Conservation (phyloP, 75 land plant genomes). For the Picea glauca region DNA sequence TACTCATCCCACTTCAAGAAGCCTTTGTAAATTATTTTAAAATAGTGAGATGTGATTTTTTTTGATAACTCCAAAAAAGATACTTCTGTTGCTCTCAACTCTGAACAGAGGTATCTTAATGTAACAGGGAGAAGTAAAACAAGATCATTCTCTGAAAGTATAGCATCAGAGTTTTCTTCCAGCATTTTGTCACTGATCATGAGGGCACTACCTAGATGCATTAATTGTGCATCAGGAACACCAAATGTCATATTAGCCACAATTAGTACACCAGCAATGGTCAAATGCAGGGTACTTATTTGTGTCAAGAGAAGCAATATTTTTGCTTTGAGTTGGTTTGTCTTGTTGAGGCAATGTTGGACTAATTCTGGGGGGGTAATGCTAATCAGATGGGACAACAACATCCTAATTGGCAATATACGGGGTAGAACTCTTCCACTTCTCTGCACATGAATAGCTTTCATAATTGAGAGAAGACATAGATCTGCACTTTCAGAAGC, state of each 20-base stretch:
- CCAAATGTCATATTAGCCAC: slow-evolving; percentile 8
- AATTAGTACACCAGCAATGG: slow-evolving; percentile 51
- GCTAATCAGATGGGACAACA: slow-evolving; percentile 24
- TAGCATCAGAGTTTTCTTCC: slow-evolving; percentile 7
- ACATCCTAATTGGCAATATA: slow-evolving; percentile 22
- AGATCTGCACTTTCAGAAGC: slow-evolving; percentile 35
- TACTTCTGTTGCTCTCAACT: slow-evolving; percentile 16
- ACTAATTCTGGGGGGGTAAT: slow-evolving; percentile 54
- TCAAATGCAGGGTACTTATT: slow-evolving; percentile 50
- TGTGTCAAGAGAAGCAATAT: slow-evolving; percentile 48
- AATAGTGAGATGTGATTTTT: slow-evolving; percentile 30
- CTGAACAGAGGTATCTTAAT: slow-evolving; percentile 31
- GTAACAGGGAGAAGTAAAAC: slow-evolving; percentile 66
- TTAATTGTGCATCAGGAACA: not conserved
- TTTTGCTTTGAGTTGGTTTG: slow-evolving; percentile 43
- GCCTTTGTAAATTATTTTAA: slow-evolving; percentile 31
- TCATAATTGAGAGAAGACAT: slow-evolving; percentile 56
- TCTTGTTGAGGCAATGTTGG: slow-evolving; percentile 34
- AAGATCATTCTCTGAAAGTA: slow-evolving; percentile 36
- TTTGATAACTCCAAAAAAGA: slow-evolving; percentile 1
- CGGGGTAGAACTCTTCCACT: not conserved
- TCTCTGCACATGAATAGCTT: slow-evolving; percentile 12
- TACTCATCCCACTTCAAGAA: slow-evolving; percentile 49
- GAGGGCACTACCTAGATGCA: not conserved
- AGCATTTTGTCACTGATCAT: not conserved